A percentile compares a stretch with the other conserved stretches of the same genome.
phyloP scores from a whole-genome alignment of 1,139 yeast genomes.

The Hansenula lynferdii region DNA sequence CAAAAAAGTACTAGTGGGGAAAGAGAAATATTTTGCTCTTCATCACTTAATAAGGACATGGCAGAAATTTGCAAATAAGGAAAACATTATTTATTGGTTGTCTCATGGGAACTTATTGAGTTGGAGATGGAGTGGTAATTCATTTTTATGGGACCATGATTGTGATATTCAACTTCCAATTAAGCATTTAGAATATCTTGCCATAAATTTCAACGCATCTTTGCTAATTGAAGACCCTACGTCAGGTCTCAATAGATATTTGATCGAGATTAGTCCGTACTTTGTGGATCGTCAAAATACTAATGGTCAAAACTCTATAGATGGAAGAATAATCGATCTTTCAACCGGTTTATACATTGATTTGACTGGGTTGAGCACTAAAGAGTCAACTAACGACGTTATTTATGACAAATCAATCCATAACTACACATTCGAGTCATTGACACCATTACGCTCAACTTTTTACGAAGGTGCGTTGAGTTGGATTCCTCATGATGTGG shows the following conservation, averaged over 20 bases:
- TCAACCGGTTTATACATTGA: conserved; percentile 65
- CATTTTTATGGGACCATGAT: conserved; percentile 73
- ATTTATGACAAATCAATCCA: conserved; percentile 9
- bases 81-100: conserved; percentile 53
- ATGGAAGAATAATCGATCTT: conserved; percentile 65
- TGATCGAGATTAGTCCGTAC: conserved; percentile 41
- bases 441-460: conserved; percentile 11
- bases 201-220: conserved; percentile 33
- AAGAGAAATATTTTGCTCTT: conserved; percentile 40
- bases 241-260: conserved; percentile 48
- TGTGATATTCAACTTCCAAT: conserved; percentile 70
- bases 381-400: neutral
- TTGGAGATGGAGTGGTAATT: conserved; percentile 64
- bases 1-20: conserved; percentile 41
- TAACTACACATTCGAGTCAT: conserved; percentile 5
- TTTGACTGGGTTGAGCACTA: conserved; percentile 38
- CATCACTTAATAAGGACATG: conserved; percentile 54
- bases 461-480: conserved; percentile 6
- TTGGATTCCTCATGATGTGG: conserved; percentile 5
- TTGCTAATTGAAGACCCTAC: conserved; percentile 49
- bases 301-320: conserved; percentile 52
- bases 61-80: conserved; percentile 50
- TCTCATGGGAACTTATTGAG: conserved; percentile 68
- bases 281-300: conserved; percentile 19
- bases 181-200: conserved; percentile 45